These are phyloP conservation scores for Xerocomellus amylosporus DNA, from an alignment of 768 basidiomycete genomes.

Conservation along the genomic window DNA sequence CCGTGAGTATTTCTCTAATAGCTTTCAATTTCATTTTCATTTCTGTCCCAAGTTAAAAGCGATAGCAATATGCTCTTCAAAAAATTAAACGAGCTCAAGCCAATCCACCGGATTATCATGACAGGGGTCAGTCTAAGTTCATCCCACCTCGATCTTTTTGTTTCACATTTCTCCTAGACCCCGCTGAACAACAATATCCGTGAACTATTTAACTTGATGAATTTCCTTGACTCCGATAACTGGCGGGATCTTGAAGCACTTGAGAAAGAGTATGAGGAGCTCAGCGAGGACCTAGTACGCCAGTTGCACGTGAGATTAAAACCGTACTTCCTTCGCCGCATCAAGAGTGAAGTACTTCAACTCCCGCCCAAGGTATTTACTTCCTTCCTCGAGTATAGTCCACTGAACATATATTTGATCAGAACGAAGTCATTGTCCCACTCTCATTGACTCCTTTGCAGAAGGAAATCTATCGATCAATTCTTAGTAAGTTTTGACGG, in stretches of 20 bases:
- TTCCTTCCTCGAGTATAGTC: not conserved
- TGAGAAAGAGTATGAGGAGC: conserved; percentile 69
- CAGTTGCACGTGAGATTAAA: conserved; percentile 74
- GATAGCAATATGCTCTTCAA: conserved; percentile 77
- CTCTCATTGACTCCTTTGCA: conserved; percentile 85
- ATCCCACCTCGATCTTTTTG: not conserved
- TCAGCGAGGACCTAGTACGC: conserved; percentile 77
- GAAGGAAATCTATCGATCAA: conserved; percentile 82
- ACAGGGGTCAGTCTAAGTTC: conserved; percentile 61
- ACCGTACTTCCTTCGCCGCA: conserved; percentile 90
- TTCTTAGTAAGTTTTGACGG: conserved; percentile 54
- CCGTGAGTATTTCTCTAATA: conserved; percentile 46
- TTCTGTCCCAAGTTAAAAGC: conserved; percentile 65
- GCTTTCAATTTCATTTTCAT: not conserved
- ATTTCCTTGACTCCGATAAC: conserved; percentile 79
- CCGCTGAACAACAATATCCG: conserved; percentile 96
- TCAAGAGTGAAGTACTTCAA: conserved; percentile 89
- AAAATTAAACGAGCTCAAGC: conserved; percentile 76
- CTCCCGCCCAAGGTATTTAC: conserved; percentile 80
- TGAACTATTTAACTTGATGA: conserved; percentile 96
- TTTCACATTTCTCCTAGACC: conserved; percentile 46
- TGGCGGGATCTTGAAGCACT: conserved; percentile 76
- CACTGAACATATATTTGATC: conserved; percentile 4
- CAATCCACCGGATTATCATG: conserved; percentile 80
- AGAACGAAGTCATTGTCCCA: conserved; percentile 92